These are phyloP conservation scores for Vitis cinerea DNA, from an alignment of 164 flowering plant species.

Conservation along the genomic window DNA sequence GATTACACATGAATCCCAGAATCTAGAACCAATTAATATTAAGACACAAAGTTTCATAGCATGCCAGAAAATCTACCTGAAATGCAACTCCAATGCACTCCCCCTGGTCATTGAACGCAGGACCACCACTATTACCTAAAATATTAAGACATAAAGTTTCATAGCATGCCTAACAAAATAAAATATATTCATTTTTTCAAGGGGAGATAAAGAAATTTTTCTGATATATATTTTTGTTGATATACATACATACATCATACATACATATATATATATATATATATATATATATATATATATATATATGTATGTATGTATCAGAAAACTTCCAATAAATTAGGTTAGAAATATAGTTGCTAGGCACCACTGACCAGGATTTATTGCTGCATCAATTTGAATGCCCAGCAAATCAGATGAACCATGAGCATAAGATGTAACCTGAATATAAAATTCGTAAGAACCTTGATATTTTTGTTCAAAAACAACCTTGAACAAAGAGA, in stretches of 20 bases:
- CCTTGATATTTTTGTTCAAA: background rate
- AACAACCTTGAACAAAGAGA: background rate
- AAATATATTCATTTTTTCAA: too few species aligned
- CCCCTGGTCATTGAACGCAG: conserved; percentile 95
- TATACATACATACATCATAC: too few species aligned
- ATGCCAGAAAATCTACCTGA: conserved; percentile 61
- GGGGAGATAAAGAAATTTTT: too few species aligned
- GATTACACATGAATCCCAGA: background rate
- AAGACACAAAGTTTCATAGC: conserved; percentile 4
- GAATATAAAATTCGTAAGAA: conserved; percentile 8
- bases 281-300: background rate
- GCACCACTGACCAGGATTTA: conserved; percentile 83
- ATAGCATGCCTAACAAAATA: too few species aligned
- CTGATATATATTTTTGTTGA: too few species aligned
- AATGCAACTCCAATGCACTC: conserved; percentile 99
- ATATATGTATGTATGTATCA: background rate
- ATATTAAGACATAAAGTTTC: background rate
- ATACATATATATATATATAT: background rate
- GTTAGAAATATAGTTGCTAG: background rate
- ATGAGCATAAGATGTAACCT: conserved; percentile 98
- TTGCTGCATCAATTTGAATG: conserved; percentile 99
- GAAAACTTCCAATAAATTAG: background rate
- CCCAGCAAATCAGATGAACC: conserved; percentile 94
- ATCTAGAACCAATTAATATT: background rate
- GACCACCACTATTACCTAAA: conserved; percentile 99